A percentile compares a stretch with the other conserved stretches of the same genome.
Conservation (phyloP, 257 asterid species). For the Echites panduratus region DNA sequence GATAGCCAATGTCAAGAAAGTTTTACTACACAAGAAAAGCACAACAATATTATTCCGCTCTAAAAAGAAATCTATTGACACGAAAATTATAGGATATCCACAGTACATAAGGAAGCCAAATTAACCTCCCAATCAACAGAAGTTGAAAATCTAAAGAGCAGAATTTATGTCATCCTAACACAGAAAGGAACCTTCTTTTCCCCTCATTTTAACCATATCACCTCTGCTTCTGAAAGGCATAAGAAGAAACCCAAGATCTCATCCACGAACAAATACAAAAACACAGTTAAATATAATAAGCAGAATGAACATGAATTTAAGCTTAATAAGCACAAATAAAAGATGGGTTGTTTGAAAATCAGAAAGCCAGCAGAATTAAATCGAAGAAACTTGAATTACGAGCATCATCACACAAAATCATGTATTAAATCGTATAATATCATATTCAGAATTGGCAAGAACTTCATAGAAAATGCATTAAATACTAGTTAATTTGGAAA, state of each 20-base stretch:
- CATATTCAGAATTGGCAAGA: background rate
- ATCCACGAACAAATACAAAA: background rate
- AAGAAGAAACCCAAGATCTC: background rate
- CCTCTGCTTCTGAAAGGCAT: background rate
- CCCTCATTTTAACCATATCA: background rate
- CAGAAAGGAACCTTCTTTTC: background rate
- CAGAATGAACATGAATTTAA: background rate
- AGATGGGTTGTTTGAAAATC: background rate
- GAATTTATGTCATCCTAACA: background rate
- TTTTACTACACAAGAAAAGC: slow-evolving; percentile 54
- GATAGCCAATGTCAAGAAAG: slow-evolving; percentile 76
- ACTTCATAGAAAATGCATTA: background rate
- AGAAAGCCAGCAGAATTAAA: background rate
- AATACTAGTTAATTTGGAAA: background rate
- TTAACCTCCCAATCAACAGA: background rate
- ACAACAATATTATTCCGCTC: background rate
- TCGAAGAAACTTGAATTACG: background rate
- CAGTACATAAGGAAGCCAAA: background rate
- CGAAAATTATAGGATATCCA: background rate
- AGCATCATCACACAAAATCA: background rate
- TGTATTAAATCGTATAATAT: background rate
- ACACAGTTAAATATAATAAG: background rate
- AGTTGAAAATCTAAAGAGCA: background rate
- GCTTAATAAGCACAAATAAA: background rate
- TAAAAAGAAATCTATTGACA: background rate